Base-by-base conservation (phyloP, 805 yeast species). In the Sugiyamaella mastotermitis region DNA sequence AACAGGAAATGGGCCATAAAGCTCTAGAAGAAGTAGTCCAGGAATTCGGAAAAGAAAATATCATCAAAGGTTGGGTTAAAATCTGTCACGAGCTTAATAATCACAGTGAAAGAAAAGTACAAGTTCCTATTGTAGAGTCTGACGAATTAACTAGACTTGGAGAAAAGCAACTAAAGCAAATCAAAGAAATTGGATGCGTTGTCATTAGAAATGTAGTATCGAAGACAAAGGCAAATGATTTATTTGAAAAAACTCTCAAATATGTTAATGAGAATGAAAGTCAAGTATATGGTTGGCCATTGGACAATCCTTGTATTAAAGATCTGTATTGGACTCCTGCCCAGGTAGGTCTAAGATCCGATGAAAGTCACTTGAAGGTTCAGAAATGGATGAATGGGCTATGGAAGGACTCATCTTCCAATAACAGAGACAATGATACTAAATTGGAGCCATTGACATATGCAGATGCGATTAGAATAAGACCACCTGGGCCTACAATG, bases 381-480 rank as follows among this genome's bases (percentile, higher is more conserved):
- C 54, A 58, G 52, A 43, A 44, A 50, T 49, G 36, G 38, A 47
- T 27, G 31, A 5, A 42, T 57, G 35, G 64, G 64, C 60, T 53
- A 56, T 35, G 47, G 53, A 10, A 52, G 58, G 16, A 48, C 1
- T 50, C 7, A 17, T 15, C 43, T 65, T 13, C 61, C 64, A 27
- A 13, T n/a, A n/a, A n/a, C n/a, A n/a, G n/a, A n/a, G n/a, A n/a
- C n/a, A n/a, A n/a, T n/a, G n/a, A n/a, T 28, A 48, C 60, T 32
- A 53, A 51, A 10, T 13, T 27, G 31, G 51, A 58, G 7, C 60
- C 62, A 24, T 50, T 67, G 14, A 53, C 60, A 10, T 68, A 68
- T 45, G 69, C 68, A 11, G 72, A 68, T 47, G 49, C 70, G 15
- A 50, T 68, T 24, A 51, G 72, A 36, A 61, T 68, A 29, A 52